A percentile compares a stretch with the other conserved stretches of the same genome.
phyloP scores from a whole-genome alignment of 73 alveolate genomes.

The Uronychia binucleata region DNA sequence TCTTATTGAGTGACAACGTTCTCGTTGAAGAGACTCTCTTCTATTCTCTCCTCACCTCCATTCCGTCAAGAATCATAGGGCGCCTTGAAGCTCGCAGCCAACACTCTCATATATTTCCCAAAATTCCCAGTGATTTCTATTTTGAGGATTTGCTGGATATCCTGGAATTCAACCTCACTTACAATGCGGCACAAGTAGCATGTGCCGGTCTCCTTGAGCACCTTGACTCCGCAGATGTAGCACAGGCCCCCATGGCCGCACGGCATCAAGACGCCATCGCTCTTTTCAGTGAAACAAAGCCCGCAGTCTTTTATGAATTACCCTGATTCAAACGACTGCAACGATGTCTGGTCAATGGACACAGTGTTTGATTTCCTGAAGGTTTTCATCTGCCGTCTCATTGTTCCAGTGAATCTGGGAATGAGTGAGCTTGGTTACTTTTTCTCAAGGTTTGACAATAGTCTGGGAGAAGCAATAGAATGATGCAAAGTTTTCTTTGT shows the following conservation, averaged over 20 bases:
- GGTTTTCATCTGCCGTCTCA: not conserved
- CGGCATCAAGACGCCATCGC: slow-evolving; percentile 19
- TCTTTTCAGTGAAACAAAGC: slow-evolving; percentile 35
- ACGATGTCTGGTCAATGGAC: not conserved
- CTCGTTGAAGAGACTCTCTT: not conserved
- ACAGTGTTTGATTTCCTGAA: too few species aligned
- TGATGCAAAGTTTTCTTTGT: not conserved
- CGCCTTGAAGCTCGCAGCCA: not conserved
- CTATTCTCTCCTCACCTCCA: not conserved
- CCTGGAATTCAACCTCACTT: too few species aligned
- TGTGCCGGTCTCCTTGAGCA: slow-evolving; percentile 18
- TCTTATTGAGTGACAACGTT: not conserved
- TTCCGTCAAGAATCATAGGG: not conserved
- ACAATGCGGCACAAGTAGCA: slow-evolving; percentile 62
- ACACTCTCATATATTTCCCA: slow-evolving; percentile 38
- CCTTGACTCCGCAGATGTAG: slow-evolving; percentile 19
- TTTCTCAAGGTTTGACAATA: not conserved
- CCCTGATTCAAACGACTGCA: not conserved
- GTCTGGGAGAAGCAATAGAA: not conserved
- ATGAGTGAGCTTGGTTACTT: not conserved
- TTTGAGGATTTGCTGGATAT: slow-evolving; percentile 32
- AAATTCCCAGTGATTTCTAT: slow-evolving; percentile 34
- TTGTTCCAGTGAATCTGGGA: not conserved
- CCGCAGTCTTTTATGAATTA: slow-evolving; percentile 37
- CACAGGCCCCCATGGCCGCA: slow-evolving; percentile 41